Evolutionary conservation across 352 stramenopile species (phyloP).

Genomic region (Phytophthora boehmeriae): DNA sequence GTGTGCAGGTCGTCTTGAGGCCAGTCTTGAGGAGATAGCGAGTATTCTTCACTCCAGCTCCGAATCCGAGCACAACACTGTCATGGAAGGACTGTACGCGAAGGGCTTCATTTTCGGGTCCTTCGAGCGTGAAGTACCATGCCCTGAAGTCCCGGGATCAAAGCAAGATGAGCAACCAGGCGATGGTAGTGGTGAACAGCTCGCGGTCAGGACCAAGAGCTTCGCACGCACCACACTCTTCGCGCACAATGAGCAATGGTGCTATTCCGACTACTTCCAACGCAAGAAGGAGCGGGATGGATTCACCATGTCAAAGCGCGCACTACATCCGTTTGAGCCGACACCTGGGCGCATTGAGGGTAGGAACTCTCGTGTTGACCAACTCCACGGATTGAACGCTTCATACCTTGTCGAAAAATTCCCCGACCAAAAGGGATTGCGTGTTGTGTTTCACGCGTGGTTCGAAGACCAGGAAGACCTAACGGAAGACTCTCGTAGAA

Average conservation of each 20-base stretch:
- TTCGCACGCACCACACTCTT: constrained; percentile 24
- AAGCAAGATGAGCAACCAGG: not conserved
- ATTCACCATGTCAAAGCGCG: constrained; percentile 33
- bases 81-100: constrained; percentile 37
- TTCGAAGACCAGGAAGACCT: constrained; percentile 9
- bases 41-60: constrained; percentile 23
- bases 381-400: constrained; percentile 28
- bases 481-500: not conserved
- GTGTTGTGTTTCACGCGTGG: constrained; percentile 30
- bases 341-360: constrained; percentile 17
- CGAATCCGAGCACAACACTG: constrained; percentile 27
- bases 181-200: constrained; percentile 7
- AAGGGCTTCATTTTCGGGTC: constrained; percentile 40
- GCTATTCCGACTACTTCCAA: constrained; percentile 37
- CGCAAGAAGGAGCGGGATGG: constrained; percentile 22
- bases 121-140: constrained; percentile 23
- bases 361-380: constrained; percentile 18
- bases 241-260: constrained; percentile 38
- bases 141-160: not conserved
- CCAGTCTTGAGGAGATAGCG: constrained; percentile 31
- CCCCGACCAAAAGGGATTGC: constrained; percentile 14
- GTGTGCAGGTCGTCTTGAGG: constrained; percentile 28
- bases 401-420: constrained; percentile 30
- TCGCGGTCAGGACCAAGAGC: constrained; percentile 38
- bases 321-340: constrained; percentile 9